Conservation (phyloP, 139 green algal genomes). For the Dunaliella sp. region DNA sequence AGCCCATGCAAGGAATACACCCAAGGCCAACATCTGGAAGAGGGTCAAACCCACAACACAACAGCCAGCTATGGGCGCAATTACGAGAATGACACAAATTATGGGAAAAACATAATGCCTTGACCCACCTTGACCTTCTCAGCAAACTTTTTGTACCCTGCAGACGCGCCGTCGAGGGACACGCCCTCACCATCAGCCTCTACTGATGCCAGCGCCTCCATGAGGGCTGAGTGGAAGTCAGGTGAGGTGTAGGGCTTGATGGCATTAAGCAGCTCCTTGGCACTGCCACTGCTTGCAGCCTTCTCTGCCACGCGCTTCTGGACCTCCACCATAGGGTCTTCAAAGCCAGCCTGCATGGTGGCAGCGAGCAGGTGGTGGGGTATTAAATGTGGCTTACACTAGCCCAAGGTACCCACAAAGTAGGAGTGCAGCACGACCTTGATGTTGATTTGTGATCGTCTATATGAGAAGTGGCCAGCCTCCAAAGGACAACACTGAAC, state of each 20-base stretch:
- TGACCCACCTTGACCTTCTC: conserved; percentile 49
- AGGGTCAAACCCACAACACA: not conserved
- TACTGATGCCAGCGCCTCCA: conserved; percentile 40
- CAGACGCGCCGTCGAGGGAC: conserved; percentile 32
- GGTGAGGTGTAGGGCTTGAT: conserved; percentile 34
- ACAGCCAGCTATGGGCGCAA: too few species aligned
- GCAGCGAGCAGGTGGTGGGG: not conserved
- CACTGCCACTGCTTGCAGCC: conserved; percentile 24
- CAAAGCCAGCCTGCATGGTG: conserved; percentile 49
- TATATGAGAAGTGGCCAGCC: too few species aligned
- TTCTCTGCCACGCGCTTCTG: conserved; percentile 35
- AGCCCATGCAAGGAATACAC: not conserved
- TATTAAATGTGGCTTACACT: not conserved
- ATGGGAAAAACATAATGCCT: too few species aligned
- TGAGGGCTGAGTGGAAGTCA: conserved; percentile 43
- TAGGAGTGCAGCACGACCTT: too few species aligned
- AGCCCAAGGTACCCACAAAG: too few species aligned
- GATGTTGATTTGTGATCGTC: too few species aligned
- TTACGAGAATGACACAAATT: too few species aligned
- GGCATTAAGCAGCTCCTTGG: conserved; percentile 46
- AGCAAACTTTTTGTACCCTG: conserved; percentile 63
- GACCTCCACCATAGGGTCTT: conserved; percentile 41
- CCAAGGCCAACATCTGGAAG: not conserved
- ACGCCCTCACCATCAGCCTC: conserved; percentile 44
- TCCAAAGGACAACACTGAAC: too few species aligned